Evolutionary conservation across 108 stramenopile species (phyloP).

Genomic region (Mayamaea pseudoterrestris): DNA sequence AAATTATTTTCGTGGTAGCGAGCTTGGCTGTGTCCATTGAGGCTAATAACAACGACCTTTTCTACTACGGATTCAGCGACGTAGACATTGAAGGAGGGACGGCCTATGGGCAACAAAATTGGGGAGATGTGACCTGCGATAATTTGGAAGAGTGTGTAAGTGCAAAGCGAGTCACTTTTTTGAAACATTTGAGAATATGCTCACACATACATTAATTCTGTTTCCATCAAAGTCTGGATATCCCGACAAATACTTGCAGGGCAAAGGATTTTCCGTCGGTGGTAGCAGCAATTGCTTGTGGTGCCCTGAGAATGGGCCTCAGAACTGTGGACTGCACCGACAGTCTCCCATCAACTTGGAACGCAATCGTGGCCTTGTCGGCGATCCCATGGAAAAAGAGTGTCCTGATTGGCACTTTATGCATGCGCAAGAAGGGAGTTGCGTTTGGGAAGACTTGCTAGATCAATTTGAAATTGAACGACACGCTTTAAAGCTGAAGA

Average conservation of each 20-base stretch:
- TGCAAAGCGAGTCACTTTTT: too few relatives aligned
- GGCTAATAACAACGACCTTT: constrained; percentile 1
- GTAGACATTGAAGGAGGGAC: not conserved
- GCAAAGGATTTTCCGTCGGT: too few relatives aligned
- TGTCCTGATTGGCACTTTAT: constrained; percentile 32
- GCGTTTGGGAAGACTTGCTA: constrained; percentile 17
- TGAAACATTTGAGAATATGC: too few relatives aligned
- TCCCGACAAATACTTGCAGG: not conserved
- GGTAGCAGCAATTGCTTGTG: constrained; percentile 18
- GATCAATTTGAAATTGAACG: constrained; percentile 29
- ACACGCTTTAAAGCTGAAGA: constrained; percentile 19
- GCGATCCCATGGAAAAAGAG: constrained; percentile 1
- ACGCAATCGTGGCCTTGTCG: constrained; percentile 9
- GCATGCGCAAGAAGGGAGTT: constrained; percentile 25
- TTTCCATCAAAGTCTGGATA: not conserved
- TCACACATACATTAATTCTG: too few relatives aligned
- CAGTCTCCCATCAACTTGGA: constrained; percentile 26
- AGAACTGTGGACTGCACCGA: constrained; percentile 21
- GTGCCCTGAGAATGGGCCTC: constrained; percentile 16
- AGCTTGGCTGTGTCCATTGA: not conserved
- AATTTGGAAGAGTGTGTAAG: constrained; percentile 1
- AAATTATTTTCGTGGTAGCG: not conserved
- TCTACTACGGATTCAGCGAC: constrained; percentile 1
- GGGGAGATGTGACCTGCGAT: constrained; percentile 1
- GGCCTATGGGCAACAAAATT: not conserved